phyloP scores from a whole-genome alignment of 106 monocot species.

The Dendrobium officinale region DNA sequence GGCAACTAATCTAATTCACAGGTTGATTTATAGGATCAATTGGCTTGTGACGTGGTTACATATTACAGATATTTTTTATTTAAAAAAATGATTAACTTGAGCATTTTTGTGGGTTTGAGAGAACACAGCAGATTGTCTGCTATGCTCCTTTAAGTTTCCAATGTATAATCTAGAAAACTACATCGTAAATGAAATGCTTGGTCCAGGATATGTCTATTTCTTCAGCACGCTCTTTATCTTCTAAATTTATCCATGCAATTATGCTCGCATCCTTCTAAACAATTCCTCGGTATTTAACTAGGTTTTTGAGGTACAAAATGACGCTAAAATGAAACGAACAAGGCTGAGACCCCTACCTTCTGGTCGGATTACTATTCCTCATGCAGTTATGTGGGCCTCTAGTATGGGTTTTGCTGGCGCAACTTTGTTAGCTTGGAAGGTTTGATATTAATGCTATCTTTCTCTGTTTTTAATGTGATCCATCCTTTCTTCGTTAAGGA shows the following conservation, averaged over 20 bases:
- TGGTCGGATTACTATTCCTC: slow-evolving; percentile 63
- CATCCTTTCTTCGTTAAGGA: too few species aligned
- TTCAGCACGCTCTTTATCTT: neutral
- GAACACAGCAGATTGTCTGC: neutral
- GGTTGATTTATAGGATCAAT: neutral
- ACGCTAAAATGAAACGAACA: slow-evolving; percentile 93
- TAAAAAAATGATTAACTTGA: neutral
- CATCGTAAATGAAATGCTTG: neutral
- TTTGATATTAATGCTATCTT: slow-evolving; percentile 15
- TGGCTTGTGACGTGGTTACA: neutral
- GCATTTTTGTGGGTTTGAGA: neutral
- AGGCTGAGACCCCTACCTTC: slow-evolving; percentile 81
- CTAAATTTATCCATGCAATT: neutral
- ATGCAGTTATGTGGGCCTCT: slow-evolving; percentile 84
- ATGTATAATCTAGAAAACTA: neutral
- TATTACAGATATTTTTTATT: neutral
- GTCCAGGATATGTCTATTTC: neutral
- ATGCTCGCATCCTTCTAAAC: neutral
- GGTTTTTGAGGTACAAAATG: slow-evolving; percentile 92
- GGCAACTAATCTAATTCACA: neutral
- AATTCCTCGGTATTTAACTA: slow-evolving; percentile 15
- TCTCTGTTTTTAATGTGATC: neutral
- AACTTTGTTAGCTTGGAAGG: slow-evolving; percentile 81
- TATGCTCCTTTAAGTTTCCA: neutral
- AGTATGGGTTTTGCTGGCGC: slow-evolving; percentile 70